Base-by-base conservation (phyloP, 108 stramenopile species). In the Skeletonema grethae region DNA sequence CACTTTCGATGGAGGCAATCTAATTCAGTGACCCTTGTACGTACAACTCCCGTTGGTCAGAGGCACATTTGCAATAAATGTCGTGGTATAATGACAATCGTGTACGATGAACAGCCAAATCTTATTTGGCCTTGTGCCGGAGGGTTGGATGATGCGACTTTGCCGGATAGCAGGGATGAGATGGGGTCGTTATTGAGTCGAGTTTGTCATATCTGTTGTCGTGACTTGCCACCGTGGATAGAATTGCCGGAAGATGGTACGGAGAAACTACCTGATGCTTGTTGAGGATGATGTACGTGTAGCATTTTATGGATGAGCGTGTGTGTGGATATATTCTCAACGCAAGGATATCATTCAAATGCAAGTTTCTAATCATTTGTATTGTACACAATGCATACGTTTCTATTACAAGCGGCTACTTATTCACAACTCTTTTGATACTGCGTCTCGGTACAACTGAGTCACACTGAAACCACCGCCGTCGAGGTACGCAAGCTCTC, bases 101-200 rank as follows among this genome's bases (percentile, higher is more conserved):
- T 83, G 6, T 83, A 83, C 63, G 77, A 83, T 50, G 73, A 67
- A 1, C 76, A 82, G 11, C 72, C 77, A 3, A 74, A 83, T 58
- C 24, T 39, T 5, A 46, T 66, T 16, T 83, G 82, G 82, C 82
- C 82, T 4, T 64, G 63, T 22, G 82, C 82, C 1, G 77, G 78
- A 25, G 62, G 73, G 10, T 48, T 79, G 3, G 82, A 83, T 61
- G 77, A 83, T 48, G 48, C 57, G 13, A 30, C 60, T 9, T 55
- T 74, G 36, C 82, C 82, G 2, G 35, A 35, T 1, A 18, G 13
- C 11, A 36, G 28, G 10, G 8, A 22, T 18, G 70, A 77, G 9
- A 48, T 76, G 71, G 57, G 62, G 24, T 28, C 39, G 10, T 46
- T 53, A 11, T 36, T 83, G n/a, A 20, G 62, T 32, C 36, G 82